Percentiles rank a stretch among this genome's conserved stretches.
phyloP scores from a whole-genome alignment of 306 rosid species.

The Quercus bicolor region DNA sequence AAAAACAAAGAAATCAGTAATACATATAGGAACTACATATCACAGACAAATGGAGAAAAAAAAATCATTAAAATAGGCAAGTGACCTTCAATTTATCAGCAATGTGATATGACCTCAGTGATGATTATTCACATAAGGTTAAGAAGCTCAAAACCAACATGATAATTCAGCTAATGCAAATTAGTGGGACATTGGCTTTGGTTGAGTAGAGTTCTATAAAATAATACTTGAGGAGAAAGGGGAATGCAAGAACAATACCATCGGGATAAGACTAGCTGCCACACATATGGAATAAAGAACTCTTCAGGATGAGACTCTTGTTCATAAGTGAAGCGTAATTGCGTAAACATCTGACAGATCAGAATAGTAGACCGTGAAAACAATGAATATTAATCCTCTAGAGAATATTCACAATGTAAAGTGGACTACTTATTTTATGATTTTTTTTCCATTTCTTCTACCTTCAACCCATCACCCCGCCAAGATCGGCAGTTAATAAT shows the following conservation, averaged over 20 bases:
- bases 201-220: background rate
- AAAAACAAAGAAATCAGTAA: constrained; percentile 19
- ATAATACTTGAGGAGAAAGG: constrained; percentile 1
- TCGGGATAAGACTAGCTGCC: constrained; percentile 89
- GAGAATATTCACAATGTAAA: constrained; percentile 11
- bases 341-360: constrained; percentile 80
- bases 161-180: background rate
- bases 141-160: background rate
- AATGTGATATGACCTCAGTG: background rate
- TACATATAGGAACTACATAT: background rate
- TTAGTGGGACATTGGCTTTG: background rate
- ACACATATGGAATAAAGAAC: constrained; percentile 89
- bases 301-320: constrained; percentile 99
- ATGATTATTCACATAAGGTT: background rate
- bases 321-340: constrained; percentile 93
- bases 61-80: background rate
- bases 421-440: constrained; percentile 6
- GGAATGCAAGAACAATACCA: constrained; percentile 51
- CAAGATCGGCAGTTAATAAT: constrained; percentile 87
- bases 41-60: constrained; percentile 17
- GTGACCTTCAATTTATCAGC: background rate
- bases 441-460: constrained; percentile 23
- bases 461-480: constrained; percentile 99
- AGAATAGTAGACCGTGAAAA: constrained; percentile 1
- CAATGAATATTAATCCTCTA: constrained; percentile 3